Conservation (phyloP, 208 protist genomes). For the Porcisia deanei region DNA sequence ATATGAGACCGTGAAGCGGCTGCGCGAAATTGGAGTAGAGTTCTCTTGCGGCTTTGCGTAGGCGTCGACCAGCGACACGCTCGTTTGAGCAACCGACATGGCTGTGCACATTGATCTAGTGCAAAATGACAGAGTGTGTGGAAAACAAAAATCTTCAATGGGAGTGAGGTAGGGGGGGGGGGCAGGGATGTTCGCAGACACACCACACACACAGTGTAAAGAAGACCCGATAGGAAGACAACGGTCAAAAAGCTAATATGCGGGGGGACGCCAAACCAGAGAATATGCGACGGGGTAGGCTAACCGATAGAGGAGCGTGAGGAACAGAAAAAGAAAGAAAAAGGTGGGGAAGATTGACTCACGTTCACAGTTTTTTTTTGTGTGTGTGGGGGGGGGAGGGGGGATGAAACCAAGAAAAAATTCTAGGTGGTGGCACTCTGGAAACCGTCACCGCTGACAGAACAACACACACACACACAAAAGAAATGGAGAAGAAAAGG, state of each 20-base stretch:
- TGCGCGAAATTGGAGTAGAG: slow-evolving; percentile 2
- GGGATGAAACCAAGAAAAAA: neutral
- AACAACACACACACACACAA: neutral
- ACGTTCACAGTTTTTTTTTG: neutral
- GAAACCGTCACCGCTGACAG: neutral
- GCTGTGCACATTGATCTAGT: slow-evolving; percentile 9
- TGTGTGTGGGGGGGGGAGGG: too few relatives aligned
- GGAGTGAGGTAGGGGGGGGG: too few relatives aligned
- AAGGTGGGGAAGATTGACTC: neutral
- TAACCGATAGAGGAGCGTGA: neutral
- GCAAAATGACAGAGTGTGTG: neutral
- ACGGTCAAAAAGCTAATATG: neutral
- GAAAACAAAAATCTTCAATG: too few relatives aligned
- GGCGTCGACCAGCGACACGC: slow-evolving; percentile 7
- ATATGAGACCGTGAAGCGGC: slow-evolving; percentile 54
- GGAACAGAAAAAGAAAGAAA: slow-evolving; percentile 13
- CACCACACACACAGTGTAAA: neutral
- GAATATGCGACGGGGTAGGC: neutral
- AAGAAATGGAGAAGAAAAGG: neutral
- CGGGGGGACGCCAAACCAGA: neutral
- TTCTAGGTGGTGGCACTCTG: neutral
- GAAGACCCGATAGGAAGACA: neutral
- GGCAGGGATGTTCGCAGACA: too few relatives aligned
- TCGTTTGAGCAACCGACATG: neutral
- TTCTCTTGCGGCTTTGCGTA: slow-evolving; percentile 8